Percentiles rank a stretch among this genome's conserved stretches.
These are phyloP conservation scores for Neobulgaria alba DNA, from an alignment of 2,329 filamentous ascomycete species.

Conservation along the genomic window DNA sequence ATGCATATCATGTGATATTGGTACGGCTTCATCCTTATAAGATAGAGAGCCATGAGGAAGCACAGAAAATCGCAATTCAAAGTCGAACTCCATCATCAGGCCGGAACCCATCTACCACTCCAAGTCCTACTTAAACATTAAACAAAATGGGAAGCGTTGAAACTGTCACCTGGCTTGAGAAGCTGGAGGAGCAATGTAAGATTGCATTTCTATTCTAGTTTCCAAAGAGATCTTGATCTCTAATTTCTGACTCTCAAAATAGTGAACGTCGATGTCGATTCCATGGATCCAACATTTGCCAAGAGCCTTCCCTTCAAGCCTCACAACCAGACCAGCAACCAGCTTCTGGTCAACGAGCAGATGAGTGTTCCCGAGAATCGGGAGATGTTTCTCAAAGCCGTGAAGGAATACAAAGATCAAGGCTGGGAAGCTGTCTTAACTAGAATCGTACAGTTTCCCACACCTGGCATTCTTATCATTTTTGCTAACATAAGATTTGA, in stretches of 20 bases:
- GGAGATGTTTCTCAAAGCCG: conserved; percentile 34
- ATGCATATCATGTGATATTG: too few species aligned
- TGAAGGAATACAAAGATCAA: conserved; percentile 36
- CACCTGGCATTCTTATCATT: too few species aligned
- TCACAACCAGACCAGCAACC: conserved; percentile 43
- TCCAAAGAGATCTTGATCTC: neutral
- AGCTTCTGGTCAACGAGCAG: conserved; percentile 40
- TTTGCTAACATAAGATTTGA: neutral
- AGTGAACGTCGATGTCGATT: conserved; percentile 45
- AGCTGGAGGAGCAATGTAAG: conserved; percentile 8
- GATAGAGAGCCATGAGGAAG: too few species aligned
- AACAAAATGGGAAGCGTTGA: too few species aligned
- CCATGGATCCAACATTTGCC: conserved; percentile 42
- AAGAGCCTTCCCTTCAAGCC: conserved; percentile 36
- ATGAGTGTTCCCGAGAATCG: conserved; percentile 36
- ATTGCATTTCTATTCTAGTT: neutral
- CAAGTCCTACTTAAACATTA: too few species aligned
- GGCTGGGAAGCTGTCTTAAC: conserved; percentile 42
- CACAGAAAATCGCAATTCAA: too few species aligned
- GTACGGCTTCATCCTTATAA: too few species aligned
- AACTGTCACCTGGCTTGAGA: too few species aligned
- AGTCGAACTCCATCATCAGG: too few species aligned
- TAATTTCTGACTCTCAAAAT: neutral
- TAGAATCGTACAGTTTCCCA: conserved; percentile 31
- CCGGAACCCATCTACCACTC: too few species aligned